Percentiles rank a stretch among this genome's conserved stretches.
phyloP scores from a whole-genome alignment of 148 eudicot species.

The Arbutus unedo region DNA sequence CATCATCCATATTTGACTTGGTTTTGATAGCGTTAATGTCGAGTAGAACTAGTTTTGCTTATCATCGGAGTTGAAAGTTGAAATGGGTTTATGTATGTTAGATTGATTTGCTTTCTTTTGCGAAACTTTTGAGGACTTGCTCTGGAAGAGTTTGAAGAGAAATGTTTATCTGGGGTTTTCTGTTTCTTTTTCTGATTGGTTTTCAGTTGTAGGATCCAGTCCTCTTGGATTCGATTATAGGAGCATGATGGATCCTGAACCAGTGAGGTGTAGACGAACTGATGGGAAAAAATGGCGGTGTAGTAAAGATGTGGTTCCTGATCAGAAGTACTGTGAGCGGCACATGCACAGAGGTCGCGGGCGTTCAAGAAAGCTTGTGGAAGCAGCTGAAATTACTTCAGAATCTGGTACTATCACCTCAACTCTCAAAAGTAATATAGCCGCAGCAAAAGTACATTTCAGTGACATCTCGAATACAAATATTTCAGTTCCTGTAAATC shows the following conservation, averaged over 20 bases:
- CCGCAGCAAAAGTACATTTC: background rate
- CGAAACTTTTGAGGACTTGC: background rate
- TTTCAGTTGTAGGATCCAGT: slow-evolving; percentile 24
- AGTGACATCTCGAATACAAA: background rate
- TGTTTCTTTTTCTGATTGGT: background rate
- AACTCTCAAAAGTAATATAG: background rate
- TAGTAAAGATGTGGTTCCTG: slow-evolving; percentile 19
- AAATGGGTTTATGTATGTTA: background rate
- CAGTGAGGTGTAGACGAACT: slow-evolving; percentile 33
- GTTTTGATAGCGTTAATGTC: background rate
- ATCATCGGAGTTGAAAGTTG: background rate
- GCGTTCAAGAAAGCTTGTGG: slow-evolving; percentile 94
- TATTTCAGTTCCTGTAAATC: slow-evolving; percentile 10
- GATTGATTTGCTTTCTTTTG: background rate
- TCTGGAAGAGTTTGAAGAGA: background rate
- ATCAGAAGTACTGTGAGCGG: slow-evolving; percentile 28
- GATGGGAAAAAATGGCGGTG: slow-evolving; percentile 40
- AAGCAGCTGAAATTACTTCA: slow-evolving; percentile 21
- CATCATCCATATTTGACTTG: background rate
- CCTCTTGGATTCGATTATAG: slow-evolving; percentile 15
- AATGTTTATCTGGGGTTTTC: background rate
- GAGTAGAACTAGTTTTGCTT: background rate
- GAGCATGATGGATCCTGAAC: slow-evolving; percentile 29
- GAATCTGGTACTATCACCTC: slow-evolving; percentile 1
- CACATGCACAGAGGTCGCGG: slow-evolving; percentile 31